Evolutionary conservation across 2,329 filamentous ascomycete species (phyloP), one percentile per base, ranked within the genome.

Genomic region (Nectriaceae sp.): DNA sequence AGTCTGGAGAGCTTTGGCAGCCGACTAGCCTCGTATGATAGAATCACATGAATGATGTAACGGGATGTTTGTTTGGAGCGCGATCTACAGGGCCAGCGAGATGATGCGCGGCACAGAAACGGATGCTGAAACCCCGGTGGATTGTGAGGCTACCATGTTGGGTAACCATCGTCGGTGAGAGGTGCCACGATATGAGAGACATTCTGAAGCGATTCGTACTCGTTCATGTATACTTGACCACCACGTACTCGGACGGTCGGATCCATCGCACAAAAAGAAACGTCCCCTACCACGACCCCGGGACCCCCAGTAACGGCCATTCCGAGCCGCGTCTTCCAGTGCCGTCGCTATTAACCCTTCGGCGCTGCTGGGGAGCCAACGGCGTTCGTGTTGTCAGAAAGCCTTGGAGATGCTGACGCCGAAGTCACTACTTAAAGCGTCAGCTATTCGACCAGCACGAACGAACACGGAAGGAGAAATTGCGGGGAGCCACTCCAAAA

Each of bases 361-460:
- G n/a, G n/a, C n/a, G n/a, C n/a, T n/a, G n/a, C n/a, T n/a, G n/a
- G n/a, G n/a, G n/a, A n/a, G n/a, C n/a, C n/a, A n/a, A n/a, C n/a
- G n/a, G 24, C 13, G 24, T 13, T 29, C 24, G 24, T 29, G 24
- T 29, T 6, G 6, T 29, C 24, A 29, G 24, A n/a, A n/a, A n/a
- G n/a, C n/a, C 41, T 43, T 21, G 41, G 35, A 33, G 41, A 21
- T 20, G 37, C 31, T 51, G 41, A 48, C 45, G 40, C 22, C 31
- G 47, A 40, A 37, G 38, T 31, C 15, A 19, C 45, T 44, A 45
- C 47, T 51, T 29, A 42, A 20, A 43, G 40, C 29, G 44, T 29
- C 20, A 35, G 37, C 29, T 35, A 45, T 45, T 44, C 35, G 45
- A 26, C 31, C 21, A 35, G 36, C 21, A n/a, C 26, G 43, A 41